These are phyloP conservation scores for Avena eriantha DNA, from an alignment of 176 grass and related monocot genomes.

Conservation along the genomic window DNA sequence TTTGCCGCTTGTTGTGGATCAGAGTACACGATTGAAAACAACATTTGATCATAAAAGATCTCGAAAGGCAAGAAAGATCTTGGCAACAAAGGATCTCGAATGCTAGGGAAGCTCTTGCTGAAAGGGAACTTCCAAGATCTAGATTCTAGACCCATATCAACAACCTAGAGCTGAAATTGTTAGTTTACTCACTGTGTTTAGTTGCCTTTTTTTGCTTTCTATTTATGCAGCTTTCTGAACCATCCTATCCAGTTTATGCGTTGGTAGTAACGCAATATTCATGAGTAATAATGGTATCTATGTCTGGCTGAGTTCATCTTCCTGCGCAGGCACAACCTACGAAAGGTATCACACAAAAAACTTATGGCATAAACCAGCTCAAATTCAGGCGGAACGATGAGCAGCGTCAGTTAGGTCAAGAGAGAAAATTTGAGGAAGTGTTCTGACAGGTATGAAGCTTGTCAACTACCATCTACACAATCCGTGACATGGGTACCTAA, in stretches of 20 bases:
- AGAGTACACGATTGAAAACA: conserved; percentile 63
- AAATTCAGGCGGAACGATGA: too few species aligned
- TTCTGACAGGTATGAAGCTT: too few species aligned
- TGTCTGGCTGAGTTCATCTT: too few species aligned
- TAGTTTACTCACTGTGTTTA: conserved; percentile 23
- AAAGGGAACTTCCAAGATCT: conserved; percentile 58
- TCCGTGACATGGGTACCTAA: too few species aligned
- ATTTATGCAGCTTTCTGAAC: neutral
- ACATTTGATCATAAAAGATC: conserved; percentile 68
- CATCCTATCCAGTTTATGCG: neutral
- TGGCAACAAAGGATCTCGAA: conserved; percentile 71
- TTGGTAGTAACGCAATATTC: too few species aligned
- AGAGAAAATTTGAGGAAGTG: too few species aligned
- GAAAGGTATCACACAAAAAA: too few species aligned
- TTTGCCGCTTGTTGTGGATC: conserved; percentile 31
- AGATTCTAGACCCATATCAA: conserved; percentile 47
- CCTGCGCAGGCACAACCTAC: too few species aligned
- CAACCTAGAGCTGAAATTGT: conserved; percentile 68
- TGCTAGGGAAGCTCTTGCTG: conserved; percentile 71
- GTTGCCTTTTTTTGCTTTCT: neutral
- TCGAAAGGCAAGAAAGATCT: conserved; percentile 60
- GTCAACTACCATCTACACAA: too few species aligned
- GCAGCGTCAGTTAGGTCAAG: too few species aligned
- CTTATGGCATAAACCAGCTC: too few species aligned
- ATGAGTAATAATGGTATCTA: too few species aligned